These are phyloP conservation scores for Coleophoma cylindrospora DNA, from an alignment of 2,329 filamentous ascomycete species.

Conservation along the genomic window DNA sequence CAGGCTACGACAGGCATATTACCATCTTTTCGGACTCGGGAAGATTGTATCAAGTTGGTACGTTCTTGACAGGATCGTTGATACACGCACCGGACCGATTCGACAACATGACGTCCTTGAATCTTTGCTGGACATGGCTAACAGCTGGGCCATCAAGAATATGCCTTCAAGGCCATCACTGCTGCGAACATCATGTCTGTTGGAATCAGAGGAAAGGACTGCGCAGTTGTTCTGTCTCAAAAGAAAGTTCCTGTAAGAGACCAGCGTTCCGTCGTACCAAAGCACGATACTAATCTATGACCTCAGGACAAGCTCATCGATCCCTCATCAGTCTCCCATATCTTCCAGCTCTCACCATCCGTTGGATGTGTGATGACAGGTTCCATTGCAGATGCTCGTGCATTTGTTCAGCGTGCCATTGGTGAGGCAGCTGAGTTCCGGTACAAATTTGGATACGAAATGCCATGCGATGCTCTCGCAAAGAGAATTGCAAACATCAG, in stretches of 20 bases:
- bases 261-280: neutral
- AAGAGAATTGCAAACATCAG: constrained; percentile 98
- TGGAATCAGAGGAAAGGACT: constrained; percentile 93
- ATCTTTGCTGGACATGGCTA: constrained; percentile 13
- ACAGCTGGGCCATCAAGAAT: constrained; percentile 60
- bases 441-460: constrained; percentile 99
- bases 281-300: no score
- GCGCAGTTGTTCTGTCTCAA: constrained; percentile 93
- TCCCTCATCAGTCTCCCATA: constrained; percentile 91
- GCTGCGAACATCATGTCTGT: constrained; percentile 98
- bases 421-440: constrained; percentile 95
- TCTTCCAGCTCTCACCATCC: constrained; percentile 93
- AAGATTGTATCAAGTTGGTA: constrained; percentile 98
- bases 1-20: constrained; percentile 97
- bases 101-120: no score
- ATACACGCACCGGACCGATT: no score
- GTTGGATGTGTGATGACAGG: constrained; percentile 98
- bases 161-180: constrained; percentile 99
- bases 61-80: constrained; percentile 31
- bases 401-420: constrained; percentile 86
- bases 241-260: constrained; percentile 95
- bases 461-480: constrained; percentile 94
- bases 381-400: constrained; percentile 94
- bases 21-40: constrained; percentile 99
- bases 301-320: constrained; percentile 96